phyloP scores from a whole-genome alignment of 768 basidiomycete genomes.

The Auriculariales sp. region DNA sequence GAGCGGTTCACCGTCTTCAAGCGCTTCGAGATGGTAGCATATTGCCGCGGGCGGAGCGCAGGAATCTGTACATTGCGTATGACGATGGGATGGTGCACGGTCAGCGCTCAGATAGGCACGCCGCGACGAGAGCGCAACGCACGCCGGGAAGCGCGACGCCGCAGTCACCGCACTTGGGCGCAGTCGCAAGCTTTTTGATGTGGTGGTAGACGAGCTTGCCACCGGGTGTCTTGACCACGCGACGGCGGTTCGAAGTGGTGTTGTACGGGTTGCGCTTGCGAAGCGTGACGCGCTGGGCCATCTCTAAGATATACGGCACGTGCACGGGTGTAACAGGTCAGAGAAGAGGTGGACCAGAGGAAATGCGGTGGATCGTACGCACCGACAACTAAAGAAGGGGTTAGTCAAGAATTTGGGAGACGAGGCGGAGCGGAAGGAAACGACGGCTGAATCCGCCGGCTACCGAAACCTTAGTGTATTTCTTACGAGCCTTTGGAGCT shows the following conservation, averaged over 20 bases:
- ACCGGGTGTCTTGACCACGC: constrained; percentile 95
- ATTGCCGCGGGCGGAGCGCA: constrained; percentile 90
- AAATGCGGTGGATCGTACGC: too few relatives aligned
- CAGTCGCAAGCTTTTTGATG: constrained; percentile 81
- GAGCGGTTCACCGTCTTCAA: constrained; percentile 93
- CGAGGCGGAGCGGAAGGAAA: too few relatives aligned
- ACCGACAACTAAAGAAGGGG: too few relatives aligned
- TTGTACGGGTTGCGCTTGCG: constrained; percentile 97
- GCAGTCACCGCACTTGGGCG: constrained; percentile 98
- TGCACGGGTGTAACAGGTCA: too few relatives aligned
- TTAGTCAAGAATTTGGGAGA: too few relatives aligned
- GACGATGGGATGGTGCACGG: neutral
- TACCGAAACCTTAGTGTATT: too few relatives aligned
- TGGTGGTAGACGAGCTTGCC: constrained; percentile 97
- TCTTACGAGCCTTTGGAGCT: too few relatives aligned
- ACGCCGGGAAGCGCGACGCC: constrained; percentile 89
- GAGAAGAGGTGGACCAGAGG: too few relatives aligned
- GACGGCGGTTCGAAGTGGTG: constrained; percentile 90
- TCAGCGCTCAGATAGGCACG: constrained; percentile 2
- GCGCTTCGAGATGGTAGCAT: constrained; percentile 91
- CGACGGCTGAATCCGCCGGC: too few relatives aligned
- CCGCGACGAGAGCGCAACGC: constrained; percentile 20
- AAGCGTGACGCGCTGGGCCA: constrained; percentile 99
- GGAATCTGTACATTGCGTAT: constrained; percentile 44
- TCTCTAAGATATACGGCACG: too few relatives aligned